Base-by-base conservation (phyloP, 371 early-diverging fungal species). In the Mortierella polycephala region DNA sequence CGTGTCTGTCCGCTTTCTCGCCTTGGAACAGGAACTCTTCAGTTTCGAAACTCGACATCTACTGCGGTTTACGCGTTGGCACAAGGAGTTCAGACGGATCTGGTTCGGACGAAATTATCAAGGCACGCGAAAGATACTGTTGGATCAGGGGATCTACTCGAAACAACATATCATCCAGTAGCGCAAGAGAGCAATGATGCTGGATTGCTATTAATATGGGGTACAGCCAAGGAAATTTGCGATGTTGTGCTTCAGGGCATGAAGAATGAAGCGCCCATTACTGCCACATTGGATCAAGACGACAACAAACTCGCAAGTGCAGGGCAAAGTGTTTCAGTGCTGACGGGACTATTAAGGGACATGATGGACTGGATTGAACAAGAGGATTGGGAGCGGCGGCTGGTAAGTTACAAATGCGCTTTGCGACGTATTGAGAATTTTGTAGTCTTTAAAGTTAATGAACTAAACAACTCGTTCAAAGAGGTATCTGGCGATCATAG, bases 371-470 rank as follows among this genome's bases (percentile, higher is more conserved):
- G 79, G 79, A 69, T 77, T 30, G 79, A 72, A 21, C 61, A 64
- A 46, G 79, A 77, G 49, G 59, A 72, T 30, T 77, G 79, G 79
- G 79, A 77, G 46, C 54, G 79, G 6, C 68, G 79, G 14, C 50
- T 72, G 49, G 79, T 77, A 63, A 56, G 75, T 21, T 51, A 30
- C 30, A 30, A 30, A 4, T 30, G 30, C 30, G 30, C 30, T 30
- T 30, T 30, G 30, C 30, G 4, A 4, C 30, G 30, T 30, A 30
- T 7, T 16, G 49, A 20, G n/a, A 21, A 5, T 40, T 30, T 30
- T 30, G 30, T 2, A 30, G 30, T 4, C 4, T 30, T 30, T 30
- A 30, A 30, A 30, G 30, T 44, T 0, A 41, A 39, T 16, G 7
- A 12, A 14, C 45, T 49, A 10, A 57, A n/a, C 12, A 6, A 11